Evolutionary conservation across 345 rosid genomes (phyloP), one percentile per base, ranked within the genome.

Genomic region (Ceriops tagal): DNA sequence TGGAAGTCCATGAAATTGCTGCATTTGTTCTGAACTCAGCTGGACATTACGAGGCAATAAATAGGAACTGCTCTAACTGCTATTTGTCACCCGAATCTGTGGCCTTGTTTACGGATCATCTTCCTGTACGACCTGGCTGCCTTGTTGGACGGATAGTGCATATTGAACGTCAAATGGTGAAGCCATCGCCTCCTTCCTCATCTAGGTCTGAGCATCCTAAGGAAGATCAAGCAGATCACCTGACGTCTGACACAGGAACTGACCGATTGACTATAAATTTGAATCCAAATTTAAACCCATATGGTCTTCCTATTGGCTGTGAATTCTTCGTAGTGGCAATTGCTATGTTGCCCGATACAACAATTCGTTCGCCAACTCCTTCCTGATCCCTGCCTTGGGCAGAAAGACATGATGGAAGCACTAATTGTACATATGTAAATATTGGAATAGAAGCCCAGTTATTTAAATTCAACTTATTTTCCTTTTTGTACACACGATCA

Each of bases 301-400:
- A 87, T 63, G 84, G 88, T 60, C 92, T 95, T 66, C 87, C 96
- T 20, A 63, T 82, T 67, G 98, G 99, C 67, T 87, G 90, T 78
- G 97, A 87, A 85, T 92, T 85, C 83, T 96, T 86, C 73, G 68
- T 96, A 70, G 98, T 92, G 83, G 92, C 98, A 51, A 85, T 96
- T 79, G 99, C 99, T 27, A 96, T 96, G 98, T 79, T 96, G 81
- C 99, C 99, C 47, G 97, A 85, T 69, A 82, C 91, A 61, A 69
- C 86, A 74, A 87, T 88, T 80, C 93, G 80, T 86, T 80, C 87
- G 56, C 60, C 86, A 57, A 77, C 86, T 72, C 68, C 93, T 91
- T 89, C 96, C 95, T 93, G 98, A 93, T 86, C 93, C 83, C 81
- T 81, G 83, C 87, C 56, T 28, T 71, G 65, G 78, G 87, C 89